A percentile compares a stretch with the other conserved stretches of the same genome.
phyloP scores from a whole-genome alignment of 2,329 filamentous ascomycete genomes.

The Conoideocrella luteorostrata region DNA sequence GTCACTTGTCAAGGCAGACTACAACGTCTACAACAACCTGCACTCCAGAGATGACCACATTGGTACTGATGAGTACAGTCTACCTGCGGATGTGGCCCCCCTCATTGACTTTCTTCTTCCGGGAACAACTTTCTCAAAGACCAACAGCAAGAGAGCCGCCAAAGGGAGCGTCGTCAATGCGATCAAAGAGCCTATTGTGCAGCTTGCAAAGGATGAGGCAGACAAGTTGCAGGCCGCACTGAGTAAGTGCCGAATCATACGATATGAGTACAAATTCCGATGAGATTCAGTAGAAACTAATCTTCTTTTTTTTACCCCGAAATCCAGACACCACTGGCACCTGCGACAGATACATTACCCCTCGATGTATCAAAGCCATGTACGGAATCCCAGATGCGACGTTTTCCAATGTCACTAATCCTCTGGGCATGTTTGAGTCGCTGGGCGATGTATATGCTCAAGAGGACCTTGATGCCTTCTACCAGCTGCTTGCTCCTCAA shows the following conservation, averaged over 20 bases:
- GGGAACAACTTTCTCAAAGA: constrained; percentile 21
- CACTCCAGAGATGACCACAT: constrained; percentile 26
- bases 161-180: not conserved
- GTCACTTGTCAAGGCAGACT: constrained; percentile 44
- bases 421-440: constrained; percentile 47
- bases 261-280: not conserved
- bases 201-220: not conserved
- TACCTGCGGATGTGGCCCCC: constrained; percentile 29
- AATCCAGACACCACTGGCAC: constrained; percentile 5
- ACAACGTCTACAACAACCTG: constrained; percentile 41
- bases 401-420: constrained; percentile 32
- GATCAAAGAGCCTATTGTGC: not conserved
- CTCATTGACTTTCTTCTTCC: constrained; percentile 37
- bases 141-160: not conserved
- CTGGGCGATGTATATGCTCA: constrained; percentile 45
- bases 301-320: not conserved
- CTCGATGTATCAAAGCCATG: constrained; percentile 46
- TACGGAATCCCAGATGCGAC: constrained; percentile 37
- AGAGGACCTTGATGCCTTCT: constrained; percentile 42
- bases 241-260: not conserved
- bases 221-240: not conserved
- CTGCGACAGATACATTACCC: constrained; percentile 51
- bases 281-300: too few relatives aligned
- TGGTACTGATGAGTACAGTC: constrained; percentile 34
- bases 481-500: constrained; percentile 33